Base-by-base conservation (phyloP, 2,329 filamentous ascomycete genomes). In the Botrytis sinoallii region DNA sequence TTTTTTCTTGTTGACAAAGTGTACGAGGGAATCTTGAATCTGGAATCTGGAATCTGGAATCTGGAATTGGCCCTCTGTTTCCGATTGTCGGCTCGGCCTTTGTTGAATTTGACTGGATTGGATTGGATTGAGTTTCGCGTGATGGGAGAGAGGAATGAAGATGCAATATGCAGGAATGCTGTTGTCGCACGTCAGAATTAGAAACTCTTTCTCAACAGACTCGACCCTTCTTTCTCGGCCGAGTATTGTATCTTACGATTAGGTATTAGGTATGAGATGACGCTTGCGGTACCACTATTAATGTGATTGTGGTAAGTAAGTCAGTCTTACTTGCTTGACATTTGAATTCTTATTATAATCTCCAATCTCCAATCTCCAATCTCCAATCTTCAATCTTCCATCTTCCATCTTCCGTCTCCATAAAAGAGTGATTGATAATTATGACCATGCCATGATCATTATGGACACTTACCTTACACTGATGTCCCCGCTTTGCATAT, bases 131-230 rank as follows among this genome's bases (percentile, higher is more conserved):
- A 12, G 29, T 22, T 29, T 55, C 32, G 65, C 32, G 46, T 35
- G 65, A 55, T 35, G 67, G 4, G 38, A 7, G 52, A 57, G n/a
- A 70, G 67, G 67, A 70, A 70, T 70, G 67, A 70, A 60, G 55
- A 60, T 32, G n/a, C 38, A 44, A 46, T 40, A n/a, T 42, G n/a
- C 38, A 44, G 52, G 67, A 70, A 70, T 70, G 67, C 29, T 70
- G 67, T 70, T 70, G 67, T 70, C 52, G 67, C 67, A 42, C 40
- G 67, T 60, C 67, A 70, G 46, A 55, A 68, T 40, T 29, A 8
- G 32, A 55, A 67, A 55, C 32, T 68, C 65, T 29, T 35, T 38
- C 42, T 35, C 44, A 48, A 38, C 44, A 48, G n/a, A 66, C 42
- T 35, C 63, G 42, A 29, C 25, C 42, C n/a, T 29, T 52, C 44